These are phyloP conservation scores for Paracamarosporium sp. DNA, from an alignment of 2,329 filamentous ascomycete genomes.

Conservation along the genomic window DNA sequence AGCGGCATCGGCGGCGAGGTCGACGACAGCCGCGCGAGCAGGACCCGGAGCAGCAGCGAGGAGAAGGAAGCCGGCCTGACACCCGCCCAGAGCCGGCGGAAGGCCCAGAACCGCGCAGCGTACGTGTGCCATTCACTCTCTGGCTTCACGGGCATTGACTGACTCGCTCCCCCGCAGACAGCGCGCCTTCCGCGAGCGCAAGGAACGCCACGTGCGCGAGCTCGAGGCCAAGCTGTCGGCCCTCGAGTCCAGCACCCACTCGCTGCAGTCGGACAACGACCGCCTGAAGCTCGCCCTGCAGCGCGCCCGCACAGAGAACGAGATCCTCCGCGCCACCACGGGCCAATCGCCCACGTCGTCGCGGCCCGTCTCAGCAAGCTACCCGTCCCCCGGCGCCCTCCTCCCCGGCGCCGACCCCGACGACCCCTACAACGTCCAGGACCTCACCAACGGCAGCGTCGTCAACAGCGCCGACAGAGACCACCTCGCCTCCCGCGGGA, in stretches of 20 bases:
- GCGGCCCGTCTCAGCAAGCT: conserved; percentile 46
- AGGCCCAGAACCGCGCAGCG: conserved; percentile 77
- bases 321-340: conserved; percentile 85
- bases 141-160: no score
- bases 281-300: conserved; percentile 83
- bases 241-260: conserved; percentile 76
- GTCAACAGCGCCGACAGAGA: conserved; percentile 38
- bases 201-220: conserved; percentile 92
- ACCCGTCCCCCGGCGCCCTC: conserved; percentile 46
- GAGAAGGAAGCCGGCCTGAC: conserved; percentile 54
- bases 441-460: conserved; percentile 35
- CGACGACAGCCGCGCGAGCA: conserved; percentile 39
- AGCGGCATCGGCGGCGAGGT: conserved; percentile 51
- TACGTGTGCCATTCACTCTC: conserved; percentile 54
- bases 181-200: conserved; percentile 93
- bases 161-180: conserved; percentile 65
- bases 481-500: conserved; percentile 29
- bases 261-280: conserved; percentile 82
- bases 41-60: conserved; percentile 53
- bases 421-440: conserved; percentile 37
- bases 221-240: conserved; percentile 83
- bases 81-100: conserved; percentile 62
- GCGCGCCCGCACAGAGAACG: conserved; percentile 86
- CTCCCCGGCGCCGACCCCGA: conserved; percentile 31
- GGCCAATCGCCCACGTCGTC: conserved; percentile 51